These are phyloP conservation scores for Flaveria floridana DNA, from an alignment of 140 eudicot species.

Conservation along the genomic window DNA sequence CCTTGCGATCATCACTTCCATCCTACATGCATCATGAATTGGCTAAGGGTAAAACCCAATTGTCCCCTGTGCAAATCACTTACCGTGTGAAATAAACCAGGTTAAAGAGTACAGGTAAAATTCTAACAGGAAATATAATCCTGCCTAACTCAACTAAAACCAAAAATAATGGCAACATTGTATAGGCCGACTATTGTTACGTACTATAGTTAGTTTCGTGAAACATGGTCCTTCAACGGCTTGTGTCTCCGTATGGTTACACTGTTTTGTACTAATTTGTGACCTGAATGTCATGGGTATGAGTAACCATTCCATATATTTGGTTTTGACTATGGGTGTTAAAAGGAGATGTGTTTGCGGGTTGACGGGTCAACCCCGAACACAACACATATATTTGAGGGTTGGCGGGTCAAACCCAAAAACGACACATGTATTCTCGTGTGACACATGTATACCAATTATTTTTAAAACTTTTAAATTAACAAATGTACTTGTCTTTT, in stretches of 20 bases:
- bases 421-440: background rate
- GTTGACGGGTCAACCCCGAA: background rate
- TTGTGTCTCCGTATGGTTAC: background rate
- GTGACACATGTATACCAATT: no score
- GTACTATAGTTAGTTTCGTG: background rate
- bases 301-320: no score
- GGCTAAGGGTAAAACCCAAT: conserved; percentile 75
- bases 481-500: background rate
- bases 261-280: conserved; percentile 2
- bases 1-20: conserved; percentile 84
- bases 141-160: conserved; percentile 18
- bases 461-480: no score
- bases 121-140: conserved; percentile 16
- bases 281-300: background rate
- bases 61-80: conserved; percentile 83
- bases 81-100: conserved; percentile 51
- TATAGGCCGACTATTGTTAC: conserved; percentile 9
- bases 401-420: background rate
- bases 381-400: background rate
- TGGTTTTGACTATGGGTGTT: background rate
- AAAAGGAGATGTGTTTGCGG: background rate
- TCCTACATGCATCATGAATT: conserved; percentile 57
- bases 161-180: background rate
- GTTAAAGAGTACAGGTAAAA: conserved; percentile 28
- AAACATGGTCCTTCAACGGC: background rate